phyloP scores from a whole-genome alignment of 306 rosid genomes.

The Inga laurina region DNA sequence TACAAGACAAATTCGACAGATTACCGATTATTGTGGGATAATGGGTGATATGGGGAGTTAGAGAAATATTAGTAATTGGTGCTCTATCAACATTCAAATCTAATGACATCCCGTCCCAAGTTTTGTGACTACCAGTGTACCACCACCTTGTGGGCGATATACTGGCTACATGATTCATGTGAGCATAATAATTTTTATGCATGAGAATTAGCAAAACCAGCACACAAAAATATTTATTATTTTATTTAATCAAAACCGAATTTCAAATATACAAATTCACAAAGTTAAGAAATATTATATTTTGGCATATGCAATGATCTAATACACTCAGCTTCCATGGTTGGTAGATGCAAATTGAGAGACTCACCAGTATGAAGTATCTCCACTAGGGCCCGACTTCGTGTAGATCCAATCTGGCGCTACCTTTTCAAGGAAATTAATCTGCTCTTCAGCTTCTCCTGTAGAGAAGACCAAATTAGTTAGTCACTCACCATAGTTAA shows the following conservation, averaged over 20 bases:
- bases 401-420: slow-evolving; percentile 68
- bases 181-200: not conserved
- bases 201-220: not conserved
- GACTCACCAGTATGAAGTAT: slow-evolving; percentile 54
- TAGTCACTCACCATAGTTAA: not conserved
- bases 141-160: not conserved
- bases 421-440: slow-evolving; percentile 53
- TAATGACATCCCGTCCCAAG: not conserved
- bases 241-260: not conserved
- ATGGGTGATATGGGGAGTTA: too few species aligned
- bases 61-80: too few species aligned
- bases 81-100: not conserved
- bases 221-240: not conserved
- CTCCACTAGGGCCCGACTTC: slow-evolving; percentile 52
- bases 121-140: not conserved
- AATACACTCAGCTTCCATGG: not conserved
- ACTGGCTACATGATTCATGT: not conserved
- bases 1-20: not conserved
- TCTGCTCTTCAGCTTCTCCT: slow-evolving; percentile 71
- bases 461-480: slow-evolving; percentile 20
- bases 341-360: not conserved
- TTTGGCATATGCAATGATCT: not conserved
- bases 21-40: too few species aligned
- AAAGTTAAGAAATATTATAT: not conserved
- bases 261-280: not conserved